Base-by-base conservation (phyloP, 2,329 filamentous ascomycete genomes). In the Eutypa lata region DNA sequence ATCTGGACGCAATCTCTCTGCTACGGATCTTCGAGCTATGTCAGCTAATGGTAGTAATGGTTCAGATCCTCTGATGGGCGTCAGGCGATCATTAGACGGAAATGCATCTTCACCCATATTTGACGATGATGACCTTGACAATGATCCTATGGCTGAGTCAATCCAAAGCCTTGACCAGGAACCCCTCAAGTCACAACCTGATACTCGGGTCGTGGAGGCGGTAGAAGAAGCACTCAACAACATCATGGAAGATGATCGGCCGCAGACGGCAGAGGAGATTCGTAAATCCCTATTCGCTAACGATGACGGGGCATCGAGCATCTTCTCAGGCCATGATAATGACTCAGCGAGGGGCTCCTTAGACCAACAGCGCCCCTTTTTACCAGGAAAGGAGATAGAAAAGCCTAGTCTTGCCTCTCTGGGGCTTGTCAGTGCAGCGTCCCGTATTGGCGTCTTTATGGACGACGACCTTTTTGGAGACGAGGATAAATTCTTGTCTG, bases 381-480 rank as follows among this genome's bases (percentile, higher is more conserved):
- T 54, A 42, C 21, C 57, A 55, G 48, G 67, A 3, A 82, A 79
- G 54, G 79, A 81, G 45, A 72, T 65, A 35, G 81, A 84, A 26
- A 96, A 89, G 69, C 92, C 91, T 22, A 99, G 90, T 65, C 84
- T 99, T 58, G 88, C 93, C 11, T 97, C 94, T 0, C 75, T 99
- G 3, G 94, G 94, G 0, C 81, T 99, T 5, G 90, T 99, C 2
- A 95, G 91, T 54, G 87, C 88, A 6, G 89, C 90, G 14, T 91
- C 90, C 16, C 87, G 91, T 21, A 91, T 92, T 54, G 92, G 93
- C 1, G 94, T 99, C 2, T 99, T 99, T 68, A 84, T 90, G 7
- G 90, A 96, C 60, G 90, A 97, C 65, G 91, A 97, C 65, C 81
- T 99, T 5, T 97, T 97, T 67, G 88, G 86, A 2, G 93, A 97